A percentile compares a stretch with the other conserved stretches of the same genome.
Evolutionary conservation across 73 alveolate genomes (phyloP).

Genomic region (Uronychia binucleata): DNA sequence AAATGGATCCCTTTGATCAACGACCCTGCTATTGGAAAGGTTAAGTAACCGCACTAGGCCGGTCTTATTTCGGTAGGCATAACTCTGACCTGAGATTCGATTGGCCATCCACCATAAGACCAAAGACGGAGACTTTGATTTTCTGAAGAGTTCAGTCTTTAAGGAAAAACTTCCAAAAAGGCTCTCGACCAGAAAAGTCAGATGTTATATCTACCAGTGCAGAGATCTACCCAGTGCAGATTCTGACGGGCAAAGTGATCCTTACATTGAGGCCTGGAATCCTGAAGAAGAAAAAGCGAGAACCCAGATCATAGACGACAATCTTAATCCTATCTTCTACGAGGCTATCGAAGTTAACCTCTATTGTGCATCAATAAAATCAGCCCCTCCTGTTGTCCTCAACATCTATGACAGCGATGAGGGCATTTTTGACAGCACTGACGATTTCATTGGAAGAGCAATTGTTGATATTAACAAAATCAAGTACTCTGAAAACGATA

Average conservation of each 20-base stretch:
- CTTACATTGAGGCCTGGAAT: slow-evolving; percentile 63
- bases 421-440: slow-evolving; percentile 21
- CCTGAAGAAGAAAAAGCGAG: slow-evolving; percentile 22
- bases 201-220: slow-evolving; percentile 57
- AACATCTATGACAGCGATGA: slow-evolving; percentile 55
- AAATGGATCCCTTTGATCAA: slow-evolving; percentile 35
- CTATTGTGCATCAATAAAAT: slow-evolving; percentile 34
- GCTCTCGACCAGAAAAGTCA: slow-evolving; percentile 17
- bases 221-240: slow-evolving; percentile 73
- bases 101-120: slow-evolving; percentile 37
- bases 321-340: slow-evolving; percentile 68
- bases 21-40: slow-evolving; percentile 43
- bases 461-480: slow-evolving; percentile 25
- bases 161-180: slow-evolving; percentile 42
- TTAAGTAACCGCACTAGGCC: slow-evolving; percentile 47
- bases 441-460: slow-evolving; percentile 66
- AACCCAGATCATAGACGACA: slow-evolving; percentile 49
- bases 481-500: slow-evolving; percentile 22
- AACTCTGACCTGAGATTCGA: too few relatives aligned
- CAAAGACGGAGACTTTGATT: slow-evolving; percentile 26
- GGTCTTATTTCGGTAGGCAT: slow-evolving; percentile 57
- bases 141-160: slow-evolving; percentile 18
- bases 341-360: slow-evolving; percentile 54
- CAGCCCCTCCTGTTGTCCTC: slow-evolving; percentile 69
- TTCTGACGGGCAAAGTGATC: slow-evolving; percentile 66